These are phyloP conservation scores for Ceratocystiopsis minuta DNA, from an alignment of 2,329 filamentous ascomycete genomes.

Conservation along the genomic window DNA sequence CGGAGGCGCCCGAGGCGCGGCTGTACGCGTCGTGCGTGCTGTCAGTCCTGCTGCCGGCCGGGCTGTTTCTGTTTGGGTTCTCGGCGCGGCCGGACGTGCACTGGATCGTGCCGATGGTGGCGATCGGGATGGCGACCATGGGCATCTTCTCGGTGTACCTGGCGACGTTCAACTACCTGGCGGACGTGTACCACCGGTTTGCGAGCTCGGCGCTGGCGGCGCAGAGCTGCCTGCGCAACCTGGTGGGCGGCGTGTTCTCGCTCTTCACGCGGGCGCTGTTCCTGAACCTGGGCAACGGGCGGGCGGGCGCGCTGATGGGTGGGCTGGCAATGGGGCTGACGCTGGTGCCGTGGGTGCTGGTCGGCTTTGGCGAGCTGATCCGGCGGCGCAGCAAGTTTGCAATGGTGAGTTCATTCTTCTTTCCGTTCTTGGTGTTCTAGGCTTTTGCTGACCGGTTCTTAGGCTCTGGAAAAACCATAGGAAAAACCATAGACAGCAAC, in stretches of 20 bases:
- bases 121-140: slow-evolving; percentile 57
- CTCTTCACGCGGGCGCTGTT: slow-evolving; percentile 62
- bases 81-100: slow-evolving; percentile 41
- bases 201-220: slow-evolving; percentile 74
- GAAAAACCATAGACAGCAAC: too few relatives aligned
- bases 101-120: slow-evolving; percentile 57
- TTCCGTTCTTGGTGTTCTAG: too few relatives aligned
- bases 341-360: slow-evolving; percentile 71
- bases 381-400: slow-evolving; percentile 62
- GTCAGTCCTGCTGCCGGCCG: slow-evolving; percentile 55
- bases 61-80: slow-evolving; percentile 69
- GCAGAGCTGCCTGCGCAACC: slow-evolving; percentile 71
- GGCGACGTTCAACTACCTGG: slow-evolving; percentile 82
- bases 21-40: slow-evolving; percentile 73
- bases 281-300: slow-evolving; percentile 47
- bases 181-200: slow-evolving; percentile 72
- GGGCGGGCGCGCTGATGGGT: slow-evolving; percentile 58
- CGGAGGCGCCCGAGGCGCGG: slow-evolving; percentile 51
- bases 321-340: slow-evolving; percentile 52
- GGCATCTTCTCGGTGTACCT: slow-evolving; percentile 78
- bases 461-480: too few relatives aligned
- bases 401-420: slow-evolving; percentile 27
- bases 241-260: slow-evolving; percentile 67
- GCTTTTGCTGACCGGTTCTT: too few relatives aligned
- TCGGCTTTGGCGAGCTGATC: slow-evolving; percentile 62